A percentile compares a stretch with the other conserved stretches of the same genome.
Conservation (phyloP, 1,284 basidiomycete genomes). For the Puccinia triticina region DNA sequence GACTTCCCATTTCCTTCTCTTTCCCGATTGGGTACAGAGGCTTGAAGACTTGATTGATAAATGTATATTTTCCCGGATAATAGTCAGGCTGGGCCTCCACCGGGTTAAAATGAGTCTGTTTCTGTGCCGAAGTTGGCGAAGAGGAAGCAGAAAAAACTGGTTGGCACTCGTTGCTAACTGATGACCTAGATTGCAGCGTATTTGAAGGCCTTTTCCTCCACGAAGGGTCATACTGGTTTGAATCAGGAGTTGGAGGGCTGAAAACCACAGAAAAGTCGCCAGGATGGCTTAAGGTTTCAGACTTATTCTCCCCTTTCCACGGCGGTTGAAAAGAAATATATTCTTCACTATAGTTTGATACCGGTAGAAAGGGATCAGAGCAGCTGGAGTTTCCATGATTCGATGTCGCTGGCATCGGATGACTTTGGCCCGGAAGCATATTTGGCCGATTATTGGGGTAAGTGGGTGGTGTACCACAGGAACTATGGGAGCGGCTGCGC, state of each 20-base stretch:
- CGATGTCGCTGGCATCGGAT: neutral
- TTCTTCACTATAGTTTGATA: constrained; percentile 20
- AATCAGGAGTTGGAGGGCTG: neutral
- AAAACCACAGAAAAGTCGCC: neutral
- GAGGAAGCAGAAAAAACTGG: constrained; percentile 31
- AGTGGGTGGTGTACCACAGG: constrained; percentile 31
- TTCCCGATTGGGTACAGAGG: constrained; percentile 23
- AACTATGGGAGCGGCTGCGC: constrained; percentile 17
- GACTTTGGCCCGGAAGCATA: neutral
- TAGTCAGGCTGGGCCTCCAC: neutral
- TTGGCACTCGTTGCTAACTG: neutral
- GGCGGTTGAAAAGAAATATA: neutral
- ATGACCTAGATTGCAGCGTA: constrained; percentile 5
- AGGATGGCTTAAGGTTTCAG: neutral
- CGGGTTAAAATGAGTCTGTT: constrained; percentile 6
- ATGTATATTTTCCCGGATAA: constrained; percentile 20
- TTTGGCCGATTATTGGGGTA: neutral
- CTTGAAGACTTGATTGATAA: constrained; percentile 50
- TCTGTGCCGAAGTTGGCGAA: constrained; percentile 18
- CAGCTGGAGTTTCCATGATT: constrained; percentile 14
- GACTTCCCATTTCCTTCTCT: neutral
- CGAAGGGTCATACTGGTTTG: constrained; percentile 9
- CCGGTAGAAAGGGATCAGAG: constrained; percentile 13
- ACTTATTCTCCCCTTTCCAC: constrained; percentile 13
- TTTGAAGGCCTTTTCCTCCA: constrained; percentile 25